A percentile compares a stretch with the other conserved stretches of the same genome.
These are phyloP conservation scores for Jaltomata sinuosa DNA, from an alignment of 257 asterid genomes.

Conservation along the genomic window DNA sequence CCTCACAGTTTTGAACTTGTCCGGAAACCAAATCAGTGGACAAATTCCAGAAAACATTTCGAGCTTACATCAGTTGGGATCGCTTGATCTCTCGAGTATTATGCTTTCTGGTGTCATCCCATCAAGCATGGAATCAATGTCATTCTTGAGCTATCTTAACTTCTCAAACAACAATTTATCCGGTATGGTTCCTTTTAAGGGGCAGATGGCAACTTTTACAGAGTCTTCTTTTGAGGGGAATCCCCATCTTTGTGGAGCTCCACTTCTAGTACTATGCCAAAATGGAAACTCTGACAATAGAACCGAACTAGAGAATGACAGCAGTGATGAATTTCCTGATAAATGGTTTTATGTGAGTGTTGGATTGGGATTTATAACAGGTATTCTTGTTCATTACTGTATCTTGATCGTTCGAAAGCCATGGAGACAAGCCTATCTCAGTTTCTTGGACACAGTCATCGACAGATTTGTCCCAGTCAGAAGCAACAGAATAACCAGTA, in stretches of 20 bases:
- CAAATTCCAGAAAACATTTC: constrained; percentile 38
- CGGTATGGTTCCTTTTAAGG: constrained; percentile 38
- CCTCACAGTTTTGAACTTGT: constrained; percentile 33
- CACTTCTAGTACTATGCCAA: constrained; percentile 18
- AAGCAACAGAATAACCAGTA: neutral
- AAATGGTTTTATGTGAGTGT: constrained; percentile 44
- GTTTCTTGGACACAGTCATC: constrained; percentile 23
- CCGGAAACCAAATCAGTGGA: constrained; percentile 39
- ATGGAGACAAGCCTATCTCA: constrained; percentile 30
- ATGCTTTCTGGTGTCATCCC: constrained; percentile 37
- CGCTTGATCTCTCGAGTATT: constrained; percentile 47
- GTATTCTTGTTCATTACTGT: constrained; percentile 25
- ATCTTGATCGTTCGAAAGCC: constrained; percentile 20
- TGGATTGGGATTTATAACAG: constrained; percentile 41
- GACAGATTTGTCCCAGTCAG: neutral
- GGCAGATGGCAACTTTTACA: constrained; percentile 41
- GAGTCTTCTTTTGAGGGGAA: constrained; percentile 30
- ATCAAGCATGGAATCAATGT: constrained; percentile 23
- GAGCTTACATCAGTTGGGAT: constrained; percentile 19
- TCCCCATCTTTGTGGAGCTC: constrained; percentile 39
- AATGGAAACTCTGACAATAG: constrained; percentile 13
- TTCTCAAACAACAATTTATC: constrained; percentile 34
- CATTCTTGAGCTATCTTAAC: constrained; percentile 31
- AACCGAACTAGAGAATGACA: neutral
- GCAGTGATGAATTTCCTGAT: constrained; percentile 11